Base-by-base conservation (phyloP, 352 stramenopile genomes). In the Globisporangium irregulare region DNA sequence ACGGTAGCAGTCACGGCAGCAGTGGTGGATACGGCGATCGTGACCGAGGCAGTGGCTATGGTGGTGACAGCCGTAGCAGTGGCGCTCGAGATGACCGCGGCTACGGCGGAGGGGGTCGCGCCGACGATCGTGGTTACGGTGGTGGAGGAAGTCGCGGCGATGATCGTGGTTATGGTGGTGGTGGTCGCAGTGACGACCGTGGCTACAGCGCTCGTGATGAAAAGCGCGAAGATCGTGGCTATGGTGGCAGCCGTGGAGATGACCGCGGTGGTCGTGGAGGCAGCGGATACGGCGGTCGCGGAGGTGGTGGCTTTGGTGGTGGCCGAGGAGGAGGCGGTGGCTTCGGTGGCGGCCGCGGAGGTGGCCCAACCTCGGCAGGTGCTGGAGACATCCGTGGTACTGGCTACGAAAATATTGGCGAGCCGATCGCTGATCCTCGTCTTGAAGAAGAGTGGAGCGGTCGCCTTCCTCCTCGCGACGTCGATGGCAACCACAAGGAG, bases 401-500 rank as follows among this genome's bases (percentile, higher is more conserved):
- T 12, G 43, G 43, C 18, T 51, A 51, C 43, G 43, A 51, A 24
- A 51, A 51, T 51, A 24, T 51, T 24, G 43, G 43, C 43, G 43
- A 51, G 43, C 43, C 43, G 43, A 51, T 51, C 43, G 43, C 43
- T 10, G 43, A 51, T 51, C 43, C 43, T 22, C 43, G 43, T 51
- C 43, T 51, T 18, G 43, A 51, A 51, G 43, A 51, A 51, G 43
- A 51, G 18, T 51, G 43, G 43, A 51, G 43, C 43, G 43, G 43
- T 12, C 43, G 43, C 18, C 43, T 51, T 22, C 43, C 43, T 51
- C 43, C 43, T 51, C 43, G 43, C 43, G 43, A 51, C 43, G 43
- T 51, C 43, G 43, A 51, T 24, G 43, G 43, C 43, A 51, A 51
- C 43, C 43, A 51, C 43, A 51, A 51, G 43, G 43, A 51, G 43